Evolutionary conservation across 2,329 filamentous ascomycete genomes (phyloP).

Genomic region (Alternaria brassicae): DNA sequence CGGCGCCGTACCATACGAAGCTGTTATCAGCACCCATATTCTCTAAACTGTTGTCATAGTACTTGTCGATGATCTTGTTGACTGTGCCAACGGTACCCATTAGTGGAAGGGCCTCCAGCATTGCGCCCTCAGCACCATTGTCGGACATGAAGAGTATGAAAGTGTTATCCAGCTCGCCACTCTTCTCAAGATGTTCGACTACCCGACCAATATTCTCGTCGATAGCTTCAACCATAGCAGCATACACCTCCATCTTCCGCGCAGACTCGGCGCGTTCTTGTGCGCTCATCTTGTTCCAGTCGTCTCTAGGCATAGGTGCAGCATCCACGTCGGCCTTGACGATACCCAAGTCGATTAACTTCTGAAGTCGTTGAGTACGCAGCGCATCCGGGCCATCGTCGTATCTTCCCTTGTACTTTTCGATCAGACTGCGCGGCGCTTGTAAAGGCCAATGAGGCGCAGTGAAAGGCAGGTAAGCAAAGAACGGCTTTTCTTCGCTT

Average conservation of each 20-base stretch:
- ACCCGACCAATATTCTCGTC: conserved; percentile 47
- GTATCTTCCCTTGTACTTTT: conserved; percentile 33
- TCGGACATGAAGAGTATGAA: conserved; percentile 52
- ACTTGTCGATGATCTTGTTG: conserved; percentile 40
- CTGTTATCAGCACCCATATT: conserved; percentile 47
- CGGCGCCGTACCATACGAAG: conserved; percentile 49
- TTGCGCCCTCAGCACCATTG: conserved; percentile 49
- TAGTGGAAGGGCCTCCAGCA: conserved; percentile 40
- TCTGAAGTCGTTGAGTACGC: conserved; percentile 25
- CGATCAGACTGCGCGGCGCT: conserved; percentile 30
- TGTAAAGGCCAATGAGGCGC: conserved; percentile 45
- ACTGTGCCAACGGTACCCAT: conserved; percentile 24
- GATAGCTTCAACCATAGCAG: conserved; percentile 48
- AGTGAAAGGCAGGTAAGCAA: conserved; percentile 40
- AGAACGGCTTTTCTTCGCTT: conserved; percentile 37
- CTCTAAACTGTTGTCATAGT: conserved; percentile 50
- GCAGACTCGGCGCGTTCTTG: conserved; percentile 32
- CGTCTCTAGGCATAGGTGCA: background rate
- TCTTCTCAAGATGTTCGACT: conserved; percentile 39
- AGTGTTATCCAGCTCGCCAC: conserved; percentile 47
- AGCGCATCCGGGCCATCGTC: conserved; percentile 37
- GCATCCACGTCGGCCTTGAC: conserved; percentile 10
- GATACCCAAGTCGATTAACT: conserved; percentile 30
- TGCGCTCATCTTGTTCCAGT: background rate
- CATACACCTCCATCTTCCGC: conserved; percentile 48